These are phyloP conservation scores for Fusarium nematophilum DNA, from an alignment of 2,329 filamentous ascomycete species.

Conservation along the genomic window DNA sequence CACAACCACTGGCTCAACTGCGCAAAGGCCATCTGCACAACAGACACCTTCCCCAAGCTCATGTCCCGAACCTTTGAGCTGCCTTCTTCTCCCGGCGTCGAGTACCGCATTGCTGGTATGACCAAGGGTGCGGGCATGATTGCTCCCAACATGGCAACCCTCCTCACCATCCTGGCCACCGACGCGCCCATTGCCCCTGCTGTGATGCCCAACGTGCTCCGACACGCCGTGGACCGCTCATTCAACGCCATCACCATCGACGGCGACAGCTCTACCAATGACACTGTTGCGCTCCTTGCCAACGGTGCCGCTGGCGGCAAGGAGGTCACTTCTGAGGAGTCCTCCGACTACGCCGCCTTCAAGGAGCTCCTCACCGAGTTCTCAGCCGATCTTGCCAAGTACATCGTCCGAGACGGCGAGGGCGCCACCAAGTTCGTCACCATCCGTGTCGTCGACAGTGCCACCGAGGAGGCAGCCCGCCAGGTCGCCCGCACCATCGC, in stretches of 20 bases:
- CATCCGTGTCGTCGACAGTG: constrained; percentile 82
- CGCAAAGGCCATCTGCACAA: constrained; percentile 95
- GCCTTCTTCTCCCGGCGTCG: constrained; percentile 78
- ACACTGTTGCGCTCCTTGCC: constrained; percentile 93
- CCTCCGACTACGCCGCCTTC: constrained; percentile 76
- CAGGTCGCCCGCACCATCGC: constrained; percentile 90
- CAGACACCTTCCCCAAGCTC: constrained; percentile 98
- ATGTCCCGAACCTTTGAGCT: constrained; percentile 86
- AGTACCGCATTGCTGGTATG: constrained; percentile 91
- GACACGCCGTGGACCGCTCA: constrained; percentile 79
- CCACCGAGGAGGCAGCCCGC: constrained; percentile 76
- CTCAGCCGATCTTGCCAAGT: constrained; percentile 85
- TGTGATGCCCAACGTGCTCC: constrained; percentile 77
- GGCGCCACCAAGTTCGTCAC: constrained; percentile 99
- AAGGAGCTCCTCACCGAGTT: constrained; percentile 78
- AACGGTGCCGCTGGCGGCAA: constrained; percentile 89
- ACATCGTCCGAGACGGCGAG: constrained; percentile 95
- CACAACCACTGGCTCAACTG: constrained; percentile 90
- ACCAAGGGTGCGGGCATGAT: constrained; percentile 99
- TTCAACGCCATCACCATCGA: constrained; percentile 99
- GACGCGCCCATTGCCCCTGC: constrained; percentile 82
- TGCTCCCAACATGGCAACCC: constrained; percentile 97
- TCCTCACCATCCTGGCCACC: constrained; percentile 91
- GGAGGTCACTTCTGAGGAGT: constrained; percentile 65
- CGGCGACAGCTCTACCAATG: constrained; percentile 97